A percentile compares a stretch with the other conserved stretches of the same genome.
Conservation (phyloP, 2,329 filamentous ascomycete genomes). For the Penicillium sp. region DNA sequence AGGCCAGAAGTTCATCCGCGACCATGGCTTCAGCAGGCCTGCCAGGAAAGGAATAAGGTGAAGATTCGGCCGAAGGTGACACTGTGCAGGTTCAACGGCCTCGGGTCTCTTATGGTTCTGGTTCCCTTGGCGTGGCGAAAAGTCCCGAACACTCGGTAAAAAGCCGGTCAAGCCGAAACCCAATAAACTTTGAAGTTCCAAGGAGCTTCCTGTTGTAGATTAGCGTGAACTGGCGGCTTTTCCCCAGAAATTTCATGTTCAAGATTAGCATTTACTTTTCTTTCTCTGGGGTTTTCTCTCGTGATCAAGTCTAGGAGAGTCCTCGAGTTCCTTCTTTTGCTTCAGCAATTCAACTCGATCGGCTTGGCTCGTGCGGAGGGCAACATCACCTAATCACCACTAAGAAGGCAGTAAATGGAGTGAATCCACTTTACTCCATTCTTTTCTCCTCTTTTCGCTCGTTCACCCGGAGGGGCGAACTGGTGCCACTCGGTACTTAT, state of each 20-base stretch:
- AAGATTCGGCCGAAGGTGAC: too few relatives aligned
- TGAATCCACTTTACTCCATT: conserved; percentile 1
- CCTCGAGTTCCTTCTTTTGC: not conserved
- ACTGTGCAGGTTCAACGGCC: too few relatives aligned
- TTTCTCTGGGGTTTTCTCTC: not conserved
- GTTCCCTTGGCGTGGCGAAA: not conserved
- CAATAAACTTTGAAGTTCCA: not conserved
- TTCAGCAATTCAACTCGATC: not conserved
- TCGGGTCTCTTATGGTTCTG: not conserved
- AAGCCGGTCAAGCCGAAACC: not conserved
- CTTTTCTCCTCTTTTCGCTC: not conserved
- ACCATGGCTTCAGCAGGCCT: too few relatives aligned
- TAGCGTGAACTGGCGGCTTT: not conserved
- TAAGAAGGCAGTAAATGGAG: not conserved
- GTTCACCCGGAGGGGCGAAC: not conserved
- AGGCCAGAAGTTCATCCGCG: too few relatives aligned
- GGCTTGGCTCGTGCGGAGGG: not conserved
- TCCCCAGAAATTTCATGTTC: not conserved
- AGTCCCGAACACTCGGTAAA: not conserved
- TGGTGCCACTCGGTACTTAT: not conserved
- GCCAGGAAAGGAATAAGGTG: too few relatives aligned
- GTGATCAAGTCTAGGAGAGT: not conserved
- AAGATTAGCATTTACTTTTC: not conserved
- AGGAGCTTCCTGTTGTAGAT: not conserved
- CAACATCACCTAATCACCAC: not conserved